Base-by-base conservation (phyloP, 2,329 filamentous ascomycete genomes). In the Myriosclerotinia duriaeana region DNA sequence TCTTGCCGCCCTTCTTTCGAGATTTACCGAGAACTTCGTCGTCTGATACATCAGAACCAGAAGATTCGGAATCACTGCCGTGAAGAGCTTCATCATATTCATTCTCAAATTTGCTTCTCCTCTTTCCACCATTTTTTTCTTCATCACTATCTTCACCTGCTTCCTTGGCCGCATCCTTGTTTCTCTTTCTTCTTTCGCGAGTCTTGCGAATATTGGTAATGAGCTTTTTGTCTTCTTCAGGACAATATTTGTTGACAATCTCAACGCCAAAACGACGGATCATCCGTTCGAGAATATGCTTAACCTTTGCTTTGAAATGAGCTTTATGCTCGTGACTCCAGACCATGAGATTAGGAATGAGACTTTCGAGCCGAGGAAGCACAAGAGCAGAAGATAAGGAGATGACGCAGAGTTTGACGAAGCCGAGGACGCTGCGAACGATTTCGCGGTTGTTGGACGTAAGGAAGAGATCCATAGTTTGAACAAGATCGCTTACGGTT, bases 301-400 rank as follows among this genome's bases (percentile, higher is more conserved):
- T 98, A 72, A 99, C 93, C 82, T 98, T 99, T 60, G 91, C 89
- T 75, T 94, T 92, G 81, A 99, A 95, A 77, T 96, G 93, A 15
- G 93, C 93, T 81, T 98, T 98, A 82, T 99, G 96, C 79, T 99
- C 95, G 78, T 97, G 92, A 76, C 91, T 93, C 94, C 95, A 99
- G 53, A 93, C 87, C 83, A 98, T 92, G 26, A 98, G 83, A 78
- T 96, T 96, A 4, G 93, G 92, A 2, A 99, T 86, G 58, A 99
- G 83, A 0, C 88, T 87, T 42, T 84, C 81, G 46, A 99, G 85
- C 34, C 93, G 87, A 5, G 92, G 89, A 46, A 89, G 83, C 81
- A 99, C 89, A 70, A 96, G 83, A 7, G 90, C 87, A 52, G 88
- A 86, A 0, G 94, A 92, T 40, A 98, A 81, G 67, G 91, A 89